phyloP scores from a whole-genome alignment of 495 filamentous ascomycete species.

The Evernia prunastri region DNA sequence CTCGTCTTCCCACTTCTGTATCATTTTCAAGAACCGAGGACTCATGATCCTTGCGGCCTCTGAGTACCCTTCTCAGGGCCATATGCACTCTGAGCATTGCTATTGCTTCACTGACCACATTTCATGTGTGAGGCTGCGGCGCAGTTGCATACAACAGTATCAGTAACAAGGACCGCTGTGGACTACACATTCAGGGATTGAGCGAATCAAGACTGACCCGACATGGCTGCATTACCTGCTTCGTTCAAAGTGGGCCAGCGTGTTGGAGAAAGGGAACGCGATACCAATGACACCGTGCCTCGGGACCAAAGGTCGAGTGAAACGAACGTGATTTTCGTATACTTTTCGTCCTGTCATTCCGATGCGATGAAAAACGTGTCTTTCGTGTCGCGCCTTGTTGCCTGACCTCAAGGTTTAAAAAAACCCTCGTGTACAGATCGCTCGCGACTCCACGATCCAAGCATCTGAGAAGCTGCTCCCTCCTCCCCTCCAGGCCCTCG shows the following conservation, averaged over 20 bases:
- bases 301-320: neutral
- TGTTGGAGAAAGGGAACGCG: neutral
- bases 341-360: neutral
- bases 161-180: neutral
- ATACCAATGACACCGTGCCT: neutral
- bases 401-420: neutral
- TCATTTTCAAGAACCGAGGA: neutral
- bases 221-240: neutral
- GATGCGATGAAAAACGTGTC: neutral
- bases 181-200: neutral
- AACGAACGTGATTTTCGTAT: neutral
- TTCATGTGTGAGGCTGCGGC: neutral
- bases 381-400: neutral
- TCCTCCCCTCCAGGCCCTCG: neutral
- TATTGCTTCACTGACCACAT: neutral
- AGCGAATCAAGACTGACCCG: neutral
- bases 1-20: neutral
- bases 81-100: neutral
- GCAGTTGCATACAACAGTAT: neutral
- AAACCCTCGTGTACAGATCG: neutral
- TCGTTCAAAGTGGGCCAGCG: neutral
- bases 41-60: neutral
- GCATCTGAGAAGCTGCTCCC: neutral
- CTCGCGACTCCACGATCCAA: neutral
- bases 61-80: neutral